Evolutionary conservation across 768 basidiomycete species (phyloP), one percentile per base, ranked within the genome.

Genomic region (Lentinus tigrinus): DNA sequence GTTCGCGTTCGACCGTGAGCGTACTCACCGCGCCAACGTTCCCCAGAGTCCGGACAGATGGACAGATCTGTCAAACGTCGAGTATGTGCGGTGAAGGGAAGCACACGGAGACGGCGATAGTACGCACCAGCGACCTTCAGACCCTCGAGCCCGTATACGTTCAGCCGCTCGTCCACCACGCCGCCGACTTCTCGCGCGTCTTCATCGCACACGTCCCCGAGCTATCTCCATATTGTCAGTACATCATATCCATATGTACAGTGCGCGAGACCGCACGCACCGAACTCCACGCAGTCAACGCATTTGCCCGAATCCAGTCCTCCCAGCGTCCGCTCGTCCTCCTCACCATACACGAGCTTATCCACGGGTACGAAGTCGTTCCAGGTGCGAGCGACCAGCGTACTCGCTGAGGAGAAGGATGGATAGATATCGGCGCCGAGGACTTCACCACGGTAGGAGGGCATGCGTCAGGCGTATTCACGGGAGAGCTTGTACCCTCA

Each of bases 121-220:
- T 1, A 54, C 63, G 9, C 23, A 67, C 61, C 66, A 5, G 40
- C 52, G 34, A 65, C 63, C 65, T 88, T 85, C 53, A 89, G 71
- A 24, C 78, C 77, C 60, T 74, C 64, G 2, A 82, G 75, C 0
- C 84, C 85, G 57, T 88, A 87, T 11, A 89, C 85, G 57, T 84
- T 84, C 43, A 89, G 70, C n/a, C 73, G 72, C 34, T 77, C 52
- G 65, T 89, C 83, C 13, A 89, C 82, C 2, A 88, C 87, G 11
- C 85, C 87, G 4, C 79, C 81, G n/a, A n/a, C 42, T 76, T 57
- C n/a, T 81, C 75, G 17, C 78, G 76, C 6, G 81, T 76, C 67
- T 87, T 87, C 86, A 88, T 88, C 1, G 84, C 79, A 56, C 85
- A 87, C 0, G 85, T 88, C 10, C 28, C 85, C 86, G 14, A 85